These are phyloP conservation scores for Myxozyma geophila DNA, from an alignment of 805 yeast species.

Conservation along the genomic window DNA sequence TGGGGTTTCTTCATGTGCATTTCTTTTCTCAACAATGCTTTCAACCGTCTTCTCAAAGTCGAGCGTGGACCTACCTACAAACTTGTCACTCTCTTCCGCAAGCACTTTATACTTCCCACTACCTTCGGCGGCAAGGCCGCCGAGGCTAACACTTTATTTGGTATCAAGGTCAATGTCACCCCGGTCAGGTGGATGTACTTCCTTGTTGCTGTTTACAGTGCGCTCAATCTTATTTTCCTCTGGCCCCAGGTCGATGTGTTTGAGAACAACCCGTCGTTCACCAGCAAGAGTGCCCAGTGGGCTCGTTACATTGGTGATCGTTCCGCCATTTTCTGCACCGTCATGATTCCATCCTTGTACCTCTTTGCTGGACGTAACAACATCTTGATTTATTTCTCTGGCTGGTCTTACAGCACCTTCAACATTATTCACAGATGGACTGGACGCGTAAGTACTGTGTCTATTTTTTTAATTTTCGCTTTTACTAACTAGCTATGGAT, in stretches of 20 bases:
- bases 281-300: background rate
- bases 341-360: conserved; percentile 57
- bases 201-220: conserved; percentile 2
- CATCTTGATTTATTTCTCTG: conserved; percentile 63
- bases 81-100: conserved; percentile 19
- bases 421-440: conserved; percentile 67
- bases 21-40: conserved; percentile 6
- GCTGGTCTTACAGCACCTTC: conserved; percentile 68
- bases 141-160: conserved; percentile 30
- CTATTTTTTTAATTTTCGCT: conserved; percentile 40
- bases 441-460: conserved; percentile 43
- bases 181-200: conserved; percentile 50
- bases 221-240: conserved; percentile 18
- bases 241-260: conserved; percentile 10
- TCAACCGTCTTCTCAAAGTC: conserved; percentile 5
- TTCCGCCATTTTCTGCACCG: conserved; percentile 41
- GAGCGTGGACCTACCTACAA: conserved; percentile 1
- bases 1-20: conserved; percentile 20
- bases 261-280: conserved; percentile 1
- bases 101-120: conserved; percentile 40
- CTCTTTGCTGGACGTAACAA: conserved; percentile 77
- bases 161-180: conserved; percentile 37
- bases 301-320: conserved; percentile 23
- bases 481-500: conserved; percentile 23
- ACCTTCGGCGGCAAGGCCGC: conserved; percentile 40